These are phyloP conservation scores for Neopestalotiopsis clavispora DNA, from an alignment of 2,329 filamentous ascomycete genomes.

Conservation along the genomic window DNA sequence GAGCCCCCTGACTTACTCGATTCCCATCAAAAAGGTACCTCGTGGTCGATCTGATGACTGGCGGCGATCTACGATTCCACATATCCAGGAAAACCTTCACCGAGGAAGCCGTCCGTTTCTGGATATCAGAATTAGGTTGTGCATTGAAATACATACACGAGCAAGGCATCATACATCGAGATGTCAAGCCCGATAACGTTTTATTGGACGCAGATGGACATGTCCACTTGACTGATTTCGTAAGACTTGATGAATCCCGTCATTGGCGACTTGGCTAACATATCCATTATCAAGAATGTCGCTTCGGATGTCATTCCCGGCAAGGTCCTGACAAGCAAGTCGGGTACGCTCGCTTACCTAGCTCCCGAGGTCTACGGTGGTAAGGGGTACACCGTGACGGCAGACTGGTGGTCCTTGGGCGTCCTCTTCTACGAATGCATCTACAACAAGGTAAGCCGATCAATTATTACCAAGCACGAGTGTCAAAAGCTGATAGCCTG, in stretches of 20 bases:
- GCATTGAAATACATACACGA: constrained; percentile 85
- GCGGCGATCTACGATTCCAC: constrained; percentile 94
- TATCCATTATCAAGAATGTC: constrained; percentile 71
- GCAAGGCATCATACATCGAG: constrained; percentile 88
- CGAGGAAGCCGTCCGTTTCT: constrained; percentile 94
- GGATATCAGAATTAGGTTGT: constrained; percentile 93
- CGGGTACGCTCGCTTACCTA: constrained; percentile 92
- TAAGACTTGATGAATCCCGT: constrained; percentile 50
- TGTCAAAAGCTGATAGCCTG: constrained; percentile 34
- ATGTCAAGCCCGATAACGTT: constrained; percentile 92
- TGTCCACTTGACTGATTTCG: constrained; percentile 97
- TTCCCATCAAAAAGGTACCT: constrained; percentile 75
- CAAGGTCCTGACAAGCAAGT: constrained; percentile 90
- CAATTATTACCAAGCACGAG: neutral
- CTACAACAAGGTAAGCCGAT: constrained; percentile 82
- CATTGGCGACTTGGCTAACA: constrained; percentile 37
- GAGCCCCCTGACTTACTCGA: neutral
- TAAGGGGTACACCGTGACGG: constrained; percentile 84
- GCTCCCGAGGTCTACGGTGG: constrained; percentile 95
- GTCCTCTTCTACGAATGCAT: constrained; percentile 99
- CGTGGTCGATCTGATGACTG: constrained; percentile 97
- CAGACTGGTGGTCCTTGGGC: constrained; percentile 98
- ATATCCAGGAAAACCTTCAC: constrained; percentile 98
- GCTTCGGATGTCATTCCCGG: constrained; percentile 89
- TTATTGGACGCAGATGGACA: constrained; percentile 88